Evolutionary conservation across 1,284 basidiomycete genomes (phyloP), one percentile per base, ranked within the genome.

Genomic region (Stygiomarasmius scandens): DNA sequence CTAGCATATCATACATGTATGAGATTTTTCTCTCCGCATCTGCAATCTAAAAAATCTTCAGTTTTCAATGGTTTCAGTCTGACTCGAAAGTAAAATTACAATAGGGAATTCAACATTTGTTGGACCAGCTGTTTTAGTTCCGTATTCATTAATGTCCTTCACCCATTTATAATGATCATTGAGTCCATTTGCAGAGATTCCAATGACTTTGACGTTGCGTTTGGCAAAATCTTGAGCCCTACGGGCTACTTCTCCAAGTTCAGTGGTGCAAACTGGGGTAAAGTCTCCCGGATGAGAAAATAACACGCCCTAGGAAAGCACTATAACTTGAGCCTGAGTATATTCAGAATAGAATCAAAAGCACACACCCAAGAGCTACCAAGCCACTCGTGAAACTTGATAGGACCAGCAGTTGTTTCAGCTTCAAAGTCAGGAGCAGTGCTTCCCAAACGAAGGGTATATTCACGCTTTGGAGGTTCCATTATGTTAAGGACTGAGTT

Each of bases 231-330:
- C 95, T 16, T 79, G 77, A n/a, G 84, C 81, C 60, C 91, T 87
- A 65, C 92, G 88, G 43, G 96, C 91, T 32, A 98, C 95, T 70
- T 97, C 96, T 55, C 93, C 95, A 52, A 99, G 89, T 80, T 99
- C 97, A 52, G 97, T 99, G 49, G 97, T 62, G 58, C 61, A 62
- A 25, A 62, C 61, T 19, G 90, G 90, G 23, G 89, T 90, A 69
- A 89, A 89, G 70, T 91, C 87, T 22, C 91, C 96, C 1, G 96
- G 96, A 75, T 98, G 96, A 36, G 92, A 95, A 83, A 97, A 97
- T 59, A 97, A 79, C 69, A 96, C 80, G 51, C 84, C 87, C 89
- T 90, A 53, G 36, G 34, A 36, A 45, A n/a, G n/a, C 16, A 41
- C 4, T 22, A 22, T 38, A 47, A 20, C 5, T 45, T 38, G n/a